Base-by-base conservation (phyloP, 1,284 basidiomycete species). In the Rhizopogon parksii region DNA sequence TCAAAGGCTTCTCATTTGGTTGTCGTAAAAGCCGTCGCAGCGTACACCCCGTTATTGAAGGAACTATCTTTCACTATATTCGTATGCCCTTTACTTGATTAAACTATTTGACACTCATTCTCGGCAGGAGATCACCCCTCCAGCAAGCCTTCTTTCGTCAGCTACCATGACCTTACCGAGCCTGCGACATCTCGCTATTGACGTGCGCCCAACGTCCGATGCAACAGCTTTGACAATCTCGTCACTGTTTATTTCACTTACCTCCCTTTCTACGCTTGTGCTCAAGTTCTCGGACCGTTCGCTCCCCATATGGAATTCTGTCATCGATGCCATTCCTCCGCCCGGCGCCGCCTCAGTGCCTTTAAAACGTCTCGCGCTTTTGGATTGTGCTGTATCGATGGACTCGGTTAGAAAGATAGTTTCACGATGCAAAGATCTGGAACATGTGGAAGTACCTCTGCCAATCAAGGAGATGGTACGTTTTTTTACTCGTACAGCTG, bases 31-130 rank as follows among this genome's bases (percentile, higher is more conserved):
- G 42, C 42, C 34, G 68, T 77, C 8, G 62, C 76, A 6, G 53
- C 61, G 0, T 67, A 78, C 46, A 78, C 75, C 0, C 82, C 83
- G 0, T 59, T 68, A 7, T 69, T 88, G 7, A 76, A 78, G 56
- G 80, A 73, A 53, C 67, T 88, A 0, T 79, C 83, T 0, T 70
- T 86, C 15, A 79, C 79, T 5, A 71, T 73, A 47, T 75, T 74
- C 56, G 84, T 82, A 55, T 56, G 76, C 62, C 11, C 35, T 48
- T 39, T 7, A 3, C 19, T 45, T 47, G 36, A 15, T 49, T 40
- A 17, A 30, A 21, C 17, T 21, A 14, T 17, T 36, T 24, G 4
- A 37, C 14, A 5, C 48, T 45, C 27, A 46, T 34, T 11, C 11
- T 38, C 25, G 11, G 53, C n/a, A 49, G 78, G 78, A 78, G 80